Conservation (phyloP, 2,329 filamentous ascomycete genomes). For the Claviceps spartinae region DNA sequence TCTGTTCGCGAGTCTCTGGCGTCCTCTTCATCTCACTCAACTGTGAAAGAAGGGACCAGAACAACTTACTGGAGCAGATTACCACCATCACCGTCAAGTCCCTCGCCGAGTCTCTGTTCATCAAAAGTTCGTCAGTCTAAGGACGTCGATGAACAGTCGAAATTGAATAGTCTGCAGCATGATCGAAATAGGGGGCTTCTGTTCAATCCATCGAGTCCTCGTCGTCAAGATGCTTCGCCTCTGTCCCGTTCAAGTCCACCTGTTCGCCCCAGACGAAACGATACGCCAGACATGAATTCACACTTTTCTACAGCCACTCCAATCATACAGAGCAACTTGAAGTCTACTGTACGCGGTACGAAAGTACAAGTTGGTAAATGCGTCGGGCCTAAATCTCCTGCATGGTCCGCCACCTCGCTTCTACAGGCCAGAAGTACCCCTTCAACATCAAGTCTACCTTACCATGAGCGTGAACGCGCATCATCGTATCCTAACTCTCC, state of each 20-base stretch:
- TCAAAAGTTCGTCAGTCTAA: conserved; percentile 33
- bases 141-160: background rate
- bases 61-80: conserved; percentile 29
- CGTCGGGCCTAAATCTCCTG: conserved; percentile 16
- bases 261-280: conserved; percentile 53
- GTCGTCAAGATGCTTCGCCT: conserved; percentile 11
- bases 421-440: conserved; percentile 15
- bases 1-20: conserved; percentile 55
- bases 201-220: conserved; percentile 26
- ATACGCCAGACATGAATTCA: conserved; percentile 47
- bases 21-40: conserved; percentile 61
- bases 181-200: background rate
- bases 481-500: conserved; percentile 5
- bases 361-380: conserved; percentile 33
- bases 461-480: conserved; percentile 8
- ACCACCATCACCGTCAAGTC: conserved; percentile 41
- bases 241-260: conserved; percentile 31
- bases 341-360: conserved; percentile 16
- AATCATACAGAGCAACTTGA: conserved; percentile 47
- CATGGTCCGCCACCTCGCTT: conserved; percentile 21
- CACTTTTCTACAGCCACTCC: conserved; percentile 38
- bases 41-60: conserved; percentile 40
- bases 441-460: conserved; percentile 19
- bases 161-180: background rate
- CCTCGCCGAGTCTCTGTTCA: conserved; percentile 48